Conservation (phyloP, 140 eudicot species). For the Stevia rebaudiana region DNA sequence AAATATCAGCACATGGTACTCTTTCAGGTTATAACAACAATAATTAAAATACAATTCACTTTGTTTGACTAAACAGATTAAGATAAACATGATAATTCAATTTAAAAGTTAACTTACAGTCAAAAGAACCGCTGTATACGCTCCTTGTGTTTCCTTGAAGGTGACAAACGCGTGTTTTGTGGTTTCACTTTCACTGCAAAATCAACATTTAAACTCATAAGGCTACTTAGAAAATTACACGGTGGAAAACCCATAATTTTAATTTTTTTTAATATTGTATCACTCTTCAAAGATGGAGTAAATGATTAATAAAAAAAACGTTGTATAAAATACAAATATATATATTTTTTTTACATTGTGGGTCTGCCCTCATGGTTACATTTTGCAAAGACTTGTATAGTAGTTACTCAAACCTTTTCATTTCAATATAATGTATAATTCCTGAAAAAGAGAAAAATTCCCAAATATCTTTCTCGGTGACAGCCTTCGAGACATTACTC, state of each 20-base stretch:
- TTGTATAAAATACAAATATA: not conserved
- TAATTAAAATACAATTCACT: not conserved
- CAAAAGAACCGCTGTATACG: constrained; percentile 63
- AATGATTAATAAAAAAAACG: not conserved
- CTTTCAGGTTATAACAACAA: not conserved
- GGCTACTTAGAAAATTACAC: not conserved
- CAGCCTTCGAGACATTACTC: constrained; percentile 46
- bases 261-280: not conserved
- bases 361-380: not conserved
- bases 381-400: not conserved
- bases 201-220: not conserved
- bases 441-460: constrained; percentile 84
- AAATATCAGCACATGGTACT: not conserved
- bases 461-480: constrained; percentile 49
- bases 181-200: constrained; percentile 48
- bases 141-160: constrained; percentile 65
- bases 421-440: constrained; percentile 57
- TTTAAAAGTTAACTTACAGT: constrained; percentile 32
- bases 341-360: not conserved
- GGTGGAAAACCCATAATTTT: not conserved
- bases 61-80: not conserved
- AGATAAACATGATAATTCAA: not conserved
- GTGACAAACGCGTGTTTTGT: constrained; percentile 52
- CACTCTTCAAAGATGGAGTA: not conserved
- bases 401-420: constrained; percentile 26